phyloP scores from a whole-genome alignment of 1,139 yeast species.

The Pichia sp. region DNA sequence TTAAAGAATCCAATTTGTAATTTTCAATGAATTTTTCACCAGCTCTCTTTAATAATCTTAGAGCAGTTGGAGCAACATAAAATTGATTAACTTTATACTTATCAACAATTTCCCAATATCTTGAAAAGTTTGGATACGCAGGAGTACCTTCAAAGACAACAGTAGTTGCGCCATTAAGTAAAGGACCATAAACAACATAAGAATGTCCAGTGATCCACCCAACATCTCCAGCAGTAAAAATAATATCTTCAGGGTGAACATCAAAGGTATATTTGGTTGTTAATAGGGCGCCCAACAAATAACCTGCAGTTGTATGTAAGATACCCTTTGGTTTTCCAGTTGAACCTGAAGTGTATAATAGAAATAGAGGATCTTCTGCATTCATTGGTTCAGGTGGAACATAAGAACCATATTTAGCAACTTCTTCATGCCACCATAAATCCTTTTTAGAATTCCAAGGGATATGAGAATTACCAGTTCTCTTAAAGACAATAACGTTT shows the following conservation, averaged over 20 bases:
- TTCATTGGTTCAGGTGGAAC: constrained; percentile 54
- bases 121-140: constrained; percentile 69
- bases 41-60: constrained; percentile 75
- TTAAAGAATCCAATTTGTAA: constrained; percentile 56
- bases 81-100: constrained; percentile 72
- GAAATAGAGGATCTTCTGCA: constrained; percentile 57
- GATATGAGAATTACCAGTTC: constrained; percentile 64
- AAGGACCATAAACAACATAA: constrained; percentile 76
- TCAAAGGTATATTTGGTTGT: constrained; percentile 74
- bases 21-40: constrained; percentile 63
- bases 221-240: constrained; percentile 82
- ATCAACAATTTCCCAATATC: constrained; percentile 82
- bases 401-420: constrained; percentile 58
- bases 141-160: constrained; percentile 86
- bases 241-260: constrained; percentile 60
- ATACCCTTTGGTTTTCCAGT: constrained; percentile 68
- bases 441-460: constrained; percentile 60
- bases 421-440: constrained; percentile 78
- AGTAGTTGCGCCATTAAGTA: constrained; percentile 71
- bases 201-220: constrained; percentile 92
- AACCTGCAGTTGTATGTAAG: constrained; percentile 75
- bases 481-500: constrained; percentile 63
- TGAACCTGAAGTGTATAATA: constrained; percentile 62
- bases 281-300: constrained; percentile 60
- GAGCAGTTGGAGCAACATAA: constrained; percentile 87